Conservation (phyloP, 2,329 filamentous ascomycete species). For the Ceratocystis papillata region DNA sequence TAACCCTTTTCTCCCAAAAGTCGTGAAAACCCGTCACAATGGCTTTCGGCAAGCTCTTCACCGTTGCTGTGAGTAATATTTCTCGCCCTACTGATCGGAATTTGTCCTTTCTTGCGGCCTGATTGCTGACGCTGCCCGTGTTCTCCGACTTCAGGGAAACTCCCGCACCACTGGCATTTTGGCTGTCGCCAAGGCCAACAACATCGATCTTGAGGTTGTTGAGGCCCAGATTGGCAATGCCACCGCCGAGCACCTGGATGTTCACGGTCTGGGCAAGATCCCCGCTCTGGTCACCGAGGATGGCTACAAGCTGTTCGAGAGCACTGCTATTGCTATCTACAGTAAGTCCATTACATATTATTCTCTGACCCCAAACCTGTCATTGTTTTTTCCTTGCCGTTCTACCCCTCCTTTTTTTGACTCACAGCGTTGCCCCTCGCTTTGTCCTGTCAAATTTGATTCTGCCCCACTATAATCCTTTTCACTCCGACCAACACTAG, state of each 20-base stretch:
- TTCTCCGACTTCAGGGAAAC: conserved; percentile 55
- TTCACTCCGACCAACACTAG: conserved; percentile 7
- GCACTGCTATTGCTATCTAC: conserved; percentile 94
- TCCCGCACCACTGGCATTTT: conserved; percentile 78
- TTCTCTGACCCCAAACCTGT: conserved; percentile 29
- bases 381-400: conserved; percentile 18
- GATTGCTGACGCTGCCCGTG: conserved; percentile 30
- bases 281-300: conserved; percentile 88
- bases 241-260: conserved; percentile 66
- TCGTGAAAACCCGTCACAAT: conserved; percentile 47
- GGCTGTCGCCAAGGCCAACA: conserved; percentile 95
- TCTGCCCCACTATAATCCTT: conserved; percentile 12
- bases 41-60: conserved; percentile 97
- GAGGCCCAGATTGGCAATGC: conserved; percentile 56
- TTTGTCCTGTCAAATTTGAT: background rate
- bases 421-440: conserved; percentile 1
- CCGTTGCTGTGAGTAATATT: conserved; percentile 53
- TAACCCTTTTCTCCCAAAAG: conserved; percentile 25
- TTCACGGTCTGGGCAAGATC: conserved; percentile 82
- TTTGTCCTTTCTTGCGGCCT: conserved; percentile 23
- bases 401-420: conserved; percentile 12
- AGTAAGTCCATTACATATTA: conserved; percentile 50
- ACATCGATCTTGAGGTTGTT: conserved; percentile 80
- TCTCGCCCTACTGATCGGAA: conserved; percentile 26
- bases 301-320: conserved; percentile 80